Evolutionary conservation across 352 stramenopile genomes (phyloP), one percentile per base, ranked within the genome.

Genomic region (Globisporangium solare): DNA sequence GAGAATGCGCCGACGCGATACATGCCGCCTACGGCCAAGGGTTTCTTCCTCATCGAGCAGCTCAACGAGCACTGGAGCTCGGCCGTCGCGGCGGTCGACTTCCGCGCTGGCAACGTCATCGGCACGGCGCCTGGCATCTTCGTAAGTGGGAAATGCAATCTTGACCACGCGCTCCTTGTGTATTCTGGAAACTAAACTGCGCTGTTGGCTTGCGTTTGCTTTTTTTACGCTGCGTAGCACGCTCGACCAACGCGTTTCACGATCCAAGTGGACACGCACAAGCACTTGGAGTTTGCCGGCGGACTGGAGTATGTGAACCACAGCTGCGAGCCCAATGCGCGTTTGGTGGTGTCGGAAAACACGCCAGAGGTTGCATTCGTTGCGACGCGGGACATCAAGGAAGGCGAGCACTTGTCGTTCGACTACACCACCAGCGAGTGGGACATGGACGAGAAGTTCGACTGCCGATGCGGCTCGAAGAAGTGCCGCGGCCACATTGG

Each of bases 391-490:
- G 54, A 72, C 41, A 91, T 96, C 57, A 64, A 72, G 6, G 67
- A 92, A 42, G 74, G 81, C 40, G 79, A 93, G 52, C 75, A 91
- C 60, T 65, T 95, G 31, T 86, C 73, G 6, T 95, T 95, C 56
- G 87, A 96, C 70, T 96, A 96, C 73, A 78, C 79, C 53, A 94
- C 85, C 55, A 96, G 82, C 56, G 87, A 96, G 61, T 96, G 87
- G 87, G 85, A 96, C 68, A 96, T 96, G 87, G 83, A 96, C 58
- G 83, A 93, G 59, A 94, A 94, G 60, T 96, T 96, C 27, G 70
- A 84, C 53, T 96, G 87, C 64, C 74, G 74, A 40, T 96, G 87
- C 56, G 82, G 85, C 47, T 71, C 79, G 22, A 46, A 62, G 3
- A 75, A 69, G 12, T 92, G 83, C 56, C 73, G 72, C 31, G 76